Evolutionary conservation across 352 stramenopile genomes (phyloP), one percentile per base, ranked within the genome.

Genomic region (Pythium aphanidermatum): DNA sequence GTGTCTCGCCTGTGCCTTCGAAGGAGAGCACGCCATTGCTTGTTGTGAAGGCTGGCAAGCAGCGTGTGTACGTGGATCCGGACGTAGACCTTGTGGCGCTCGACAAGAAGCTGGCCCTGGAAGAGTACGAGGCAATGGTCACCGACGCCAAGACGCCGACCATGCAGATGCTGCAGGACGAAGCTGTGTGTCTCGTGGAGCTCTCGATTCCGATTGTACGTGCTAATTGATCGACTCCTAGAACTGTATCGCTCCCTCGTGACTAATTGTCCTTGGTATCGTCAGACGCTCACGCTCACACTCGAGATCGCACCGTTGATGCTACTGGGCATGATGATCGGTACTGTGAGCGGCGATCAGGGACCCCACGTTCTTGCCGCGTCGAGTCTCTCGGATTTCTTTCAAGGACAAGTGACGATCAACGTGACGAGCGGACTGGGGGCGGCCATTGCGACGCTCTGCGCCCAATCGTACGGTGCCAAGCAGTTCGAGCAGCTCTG

Each of bases 371-470:
- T 53, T 2, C 8, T 53, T 29, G 73, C 74, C 2, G 74, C 69
- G 43, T 80, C 76, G 47, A 68, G 68, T 16, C 58, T 86, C 28
- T 61, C 54, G 27, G 60, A 34, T 32, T 52, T 81, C 2, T 62
- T 86, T 25, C 70, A 80, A 43, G 68, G 76, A 55, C 54, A 80
- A 34, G 46, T 83, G 29, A 51, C 80, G 26, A 49, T 56, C 5
- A 62, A 61, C 1, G 49, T 83, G 40, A 60, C 78, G 34, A 79
- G 58, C 38, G 75, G 73, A 2, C 50, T 79, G 11, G 65, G 62
- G 9, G 78, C 68, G 11, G 75, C 72, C 16, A 69, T 83, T 33
- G 69, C 83, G 55, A 87, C 72, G 14, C 63, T 85, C 51, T 81
- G 68, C 40, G 75, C 70, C 24, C 70, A 87, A 51, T 68, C 72